A percentile compares a stretch with the other conserved stretches of the same genome.
phyloP scores from a whole-genome alignment of 106 monocot species.

The Dendrobium chrysotoxum region DNA sequence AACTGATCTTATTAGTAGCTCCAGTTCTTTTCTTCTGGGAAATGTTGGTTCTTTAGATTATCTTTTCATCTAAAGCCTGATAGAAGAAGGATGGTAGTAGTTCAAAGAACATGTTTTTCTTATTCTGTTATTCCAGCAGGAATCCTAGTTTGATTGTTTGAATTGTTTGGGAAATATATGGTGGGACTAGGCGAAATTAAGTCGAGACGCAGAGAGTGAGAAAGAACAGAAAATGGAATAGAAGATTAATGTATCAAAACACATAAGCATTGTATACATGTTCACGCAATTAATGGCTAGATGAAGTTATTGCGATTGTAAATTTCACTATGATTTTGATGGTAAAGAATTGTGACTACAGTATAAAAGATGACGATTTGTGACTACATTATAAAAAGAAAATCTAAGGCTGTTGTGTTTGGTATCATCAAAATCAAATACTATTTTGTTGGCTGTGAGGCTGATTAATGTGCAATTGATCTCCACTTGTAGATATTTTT shows the following conservation, averaged over 20 bases:
- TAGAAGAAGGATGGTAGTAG: not conserved
- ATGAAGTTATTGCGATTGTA: too few relatives aligned
- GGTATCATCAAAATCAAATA: not conserved
- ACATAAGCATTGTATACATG: too few relatives aligned
- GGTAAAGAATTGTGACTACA: too few relatives aligned
- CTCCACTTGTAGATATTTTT: slow-evolving; percentile 27
- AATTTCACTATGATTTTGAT: too few relatives aligned
- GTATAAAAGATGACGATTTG: too few relatives aligned
- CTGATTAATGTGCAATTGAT: not conserved
- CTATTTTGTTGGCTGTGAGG: not conserved
- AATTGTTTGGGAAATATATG: not conserved
- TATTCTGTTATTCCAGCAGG: not conserved
- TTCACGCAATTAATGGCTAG: too few relatives aligned
- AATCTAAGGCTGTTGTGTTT: not conserved
- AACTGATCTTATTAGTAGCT: not conserved
- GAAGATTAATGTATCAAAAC: not conserved
- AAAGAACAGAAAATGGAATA: too few relatives aligned
- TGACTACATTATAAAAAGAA: not conserved
- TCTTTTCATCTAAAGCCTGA: not conserved
- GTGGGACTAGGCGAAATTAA: too few relatives aligned
- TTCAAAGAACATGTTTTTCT: not conserved
- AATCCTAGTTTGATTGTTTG: not conserved
- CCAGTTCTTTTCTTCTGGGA: not conserved
- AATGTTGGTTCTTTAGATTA: not conserved
- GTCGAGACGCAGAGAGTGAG: too few relatives aligned